Base-by-base conservation (phyloP, 306 rosid species). In the Clitoria ternatea region DNA sequence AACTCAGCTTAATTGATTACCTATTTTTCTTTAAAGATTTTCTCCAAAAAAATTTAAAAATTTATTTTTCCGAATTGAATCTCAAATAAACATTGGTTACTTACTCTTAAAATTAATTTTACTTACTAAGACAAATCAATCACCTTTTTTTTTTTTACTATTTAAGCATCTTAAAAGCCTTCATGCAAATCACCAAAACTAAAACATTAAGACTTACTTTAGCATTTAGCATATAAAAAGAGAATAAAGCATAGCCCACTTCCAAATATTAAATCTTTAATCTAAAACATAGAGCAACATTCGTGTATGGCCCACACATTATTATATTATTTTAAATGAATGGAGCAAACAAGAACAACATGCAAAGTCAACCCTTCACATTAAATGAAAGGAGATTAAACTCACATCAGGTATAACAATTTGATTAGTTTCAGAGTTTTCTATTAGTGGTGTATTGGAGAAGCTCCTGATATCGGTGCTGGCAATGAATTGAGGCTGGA, bases 331-430 rank as follows among this genome's bases (percentile, higher is more conserved):
- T 33, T 54, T 24, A 20, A 15, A 32, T 15, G 18, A 55, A 65
- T 9, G 4, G 35, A 47, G 1, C 10, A 35, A 36, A 37, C 30
- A 60, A 33, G 2, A 11, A 30, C 39, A 60, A 24, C 4, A 20
- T n/a, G 48, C 43, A 50, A 48, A 75, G 12, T 2, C 2, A n/a
- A 43, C 4, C 44, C 15, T 2, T 32, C 4, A 8, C 8, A 57
- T 30, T 3, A 57, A 9, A 65, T n/a, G 32, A 1, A 42, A 20
- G 8, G n/a, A n/a, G 13, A 52, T 0, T 1, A 83, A 77, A 79
- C 97, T 89, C 80, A 91, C 97, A 76, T 91, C 97, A 39, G 96
- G 96, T 22, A 91, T 89, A 56, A 80, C 82, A 72, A 91, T 85
- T 80, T 86, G 87, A 39, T 77, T 64, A 36, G 80, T 27, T 13